These are phyloP conservation scores for Theobroma cacao DNA, from an alignment of 345 rosid species.

Conservation along the genomic window DNA sequence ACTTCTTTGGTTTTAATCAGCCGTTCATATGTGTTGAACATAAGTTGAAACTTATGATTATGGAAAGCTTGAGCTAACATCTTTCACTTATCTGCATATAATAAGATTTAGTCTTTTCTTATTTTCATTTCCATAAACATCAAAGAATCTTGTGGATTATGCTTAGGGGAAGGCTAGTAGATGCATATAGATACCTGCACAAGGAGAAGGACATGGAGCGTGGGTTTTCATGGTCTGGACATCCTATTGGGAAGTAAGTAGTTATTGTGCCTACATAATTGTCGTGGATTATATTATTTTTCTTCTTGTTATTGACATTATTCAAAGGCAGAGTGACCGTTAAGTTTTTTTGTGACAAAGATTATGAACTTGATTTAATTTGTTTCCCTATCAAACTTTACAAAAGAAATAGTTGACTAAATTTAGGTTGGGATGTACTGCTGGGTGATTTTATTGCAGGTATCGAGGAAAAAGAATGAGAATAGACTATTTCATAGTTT, in stretches of 20 bases:
- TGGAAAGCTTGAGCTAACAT: neutral
- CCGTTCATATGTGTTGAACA: neutral
- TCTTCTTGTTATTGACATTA: neutral
- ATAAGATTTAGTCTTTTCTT: neutral
- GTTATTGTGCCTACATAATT: neutral
- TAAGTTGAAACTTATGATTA: neutral
- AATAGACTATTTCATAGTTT: conserved; percentile 81
- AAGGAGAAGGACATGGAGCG: conserved; percentile 79
- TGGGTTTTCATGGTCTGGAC: conserved; percentile 96
- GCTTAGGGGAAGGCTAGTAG: conserved; percentile 80
- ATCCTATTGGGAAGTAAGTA: conserved; percentile 79
- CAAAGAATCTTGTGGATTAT: conserved; percentile 14
- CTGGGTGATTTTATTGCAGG: conserved; percentile 38
- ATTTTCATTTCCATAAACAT: neutral
- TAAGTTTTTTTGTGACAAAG: neutral
- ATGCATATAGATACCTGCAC: conserved; percentile 82
- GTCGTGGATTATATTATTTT: neutral
- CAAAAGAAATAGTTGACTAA: neutral
- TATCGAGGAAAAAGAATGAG: conserved; percentile 92
- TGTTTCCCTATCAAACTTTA: neutral
- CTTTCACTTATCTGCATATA: neutral
- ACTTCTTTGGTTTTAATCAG: neutral
- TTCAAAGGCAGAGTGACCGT: neutral
- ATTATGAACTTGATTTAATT: neutral
- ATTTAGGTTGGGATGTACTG: conserved; percentile 2